phyloP scores from a whole-genome alignment of 1,284 basidiomycete genomes.

The Sphaerobolus stellatus region DNA sequence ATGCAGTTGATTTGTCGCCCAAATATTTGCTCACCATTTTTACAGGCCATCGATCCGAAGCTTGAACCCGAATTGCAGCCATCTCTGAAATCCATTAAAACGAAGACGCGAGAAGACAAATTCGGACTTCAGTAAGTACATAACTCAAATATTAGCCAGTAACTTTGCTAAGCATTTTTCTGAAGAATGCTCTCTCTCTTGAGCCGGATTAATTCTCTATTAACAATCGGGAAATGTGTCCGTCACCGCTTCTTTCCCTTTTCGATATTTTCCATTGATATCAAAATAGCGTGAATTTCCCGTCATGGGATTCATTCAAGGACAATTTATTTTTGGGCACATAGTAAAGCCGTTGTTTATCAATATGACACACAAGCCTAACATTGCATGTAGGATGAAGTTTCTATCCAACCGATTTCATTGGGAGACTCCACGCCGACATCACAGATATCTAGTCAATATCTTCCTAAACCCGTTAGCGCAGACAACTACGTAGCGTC shows the following conservation, averaged over 20 bases:
- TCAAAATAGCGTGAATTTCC: conserved; percentile 63
- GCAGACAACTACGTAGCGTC: conserved; percentile 2
- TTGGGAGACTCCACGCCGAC: conserved; percentile 18
- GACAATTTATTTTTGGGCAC: conserved; percentile 57
- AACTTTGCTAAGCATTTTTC: conserved; percentile 4
- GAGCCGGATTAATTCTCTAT: conserved; percentile 48
- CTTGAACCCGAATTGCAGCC: conserved; percentile 75
- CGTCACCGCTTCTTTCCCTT: conserved; percentile 12
- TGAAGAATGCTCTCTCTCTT: conserved; percentile 67
- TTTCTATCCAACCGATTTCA: conserved; percentile 34
- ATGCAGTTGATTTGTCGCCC: too few species aligned
- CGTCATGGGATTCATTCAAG: conserved; percentile 65
- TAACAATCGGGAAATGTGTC: conserved; percentile 49
- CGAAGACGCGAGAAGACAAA: conserved; percentile 59
- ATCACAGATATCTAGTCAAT: conserved; percentile 19
- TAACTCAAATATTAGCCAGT: not conserved
- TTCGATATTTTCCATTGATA: not conserved
- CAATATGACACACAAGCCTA: conserved; percentile 1
- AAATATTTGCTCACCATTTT: too few species aligned
- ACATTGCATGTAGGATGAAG: conserved; percentile 49
- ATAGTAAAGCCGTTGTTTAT: conserved; percentile 48
- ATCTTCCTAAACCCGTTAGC: conserved; percentile 22
- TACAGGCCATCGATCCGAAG: too few species aligned
- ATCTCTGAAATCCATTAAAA: conserved; percentile 51
- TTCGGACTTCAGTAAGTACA: conserved; percentile 65